Conservation (phyloP, 306 rosid species). For the Acacia melanoxylon region DNA sequence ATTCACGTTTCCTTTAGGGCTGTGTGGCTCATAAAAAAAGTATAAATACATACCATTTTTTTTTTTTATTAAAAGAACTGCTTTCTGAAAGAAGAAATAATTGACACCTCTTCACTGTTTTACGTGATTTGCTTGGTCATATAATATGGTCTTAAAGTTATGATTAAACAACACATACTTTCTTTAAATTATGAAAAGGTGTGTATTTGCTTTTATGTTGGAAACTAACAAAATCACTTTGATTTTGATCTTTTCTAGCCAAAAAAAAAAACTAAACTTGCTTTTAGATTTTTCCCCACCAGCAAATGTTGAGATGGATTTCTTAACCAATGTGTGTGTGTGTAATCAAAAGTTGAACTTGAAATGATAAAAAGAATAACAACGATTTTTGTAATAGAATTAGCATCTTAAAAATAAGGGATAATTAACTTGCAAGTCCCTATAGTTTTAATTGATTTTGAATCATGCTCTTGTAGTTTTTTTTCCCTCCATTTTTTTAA, state of each 20-base stretch:
- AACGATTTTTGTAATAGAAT: neutral
- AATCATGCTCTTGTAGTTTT: too few species aligned
- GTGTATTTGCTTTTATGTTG: neutral
- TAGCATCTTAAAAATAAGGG: neutral
- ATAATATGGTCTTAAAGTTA: neutral
- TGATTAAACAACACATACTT: neutral
- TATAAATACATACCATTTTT: neutral
- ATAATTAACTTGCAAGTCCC: neutral
- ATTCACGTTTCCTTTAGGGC: neutral
- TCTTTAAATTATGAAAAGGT: neutral
- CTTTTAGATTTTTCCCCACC: neutral
- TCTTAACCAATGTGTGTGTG: neutral
- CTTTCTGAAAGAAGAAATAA: slow-evolving; percentile 1
- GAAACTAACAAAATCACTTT: neutral
- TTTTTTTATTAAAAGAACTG: too few species aligned
- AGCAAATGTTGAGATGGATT: neutral
- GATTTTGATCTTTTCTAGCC: neutral
- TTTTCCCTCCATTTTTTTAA: too few species aligned
- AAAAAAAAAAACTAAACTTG: too few species aligned
- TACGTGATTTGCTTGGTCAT: neutral
- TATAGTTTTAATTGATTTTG: too few species aligned
- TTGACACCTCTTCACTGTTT: neutral
- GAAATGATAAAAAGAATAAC: neutral
- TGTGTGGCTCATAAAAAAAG: slow-evolving; percentile 20
- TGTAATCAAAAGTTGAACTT: neutral